A percentile compares a stretch with the other conserved stretches of the same genome.
phyloP scores from a whole-genome alignment of 176 grass and related monocot species.

The Tillandsia leiboldiana region DNA sequence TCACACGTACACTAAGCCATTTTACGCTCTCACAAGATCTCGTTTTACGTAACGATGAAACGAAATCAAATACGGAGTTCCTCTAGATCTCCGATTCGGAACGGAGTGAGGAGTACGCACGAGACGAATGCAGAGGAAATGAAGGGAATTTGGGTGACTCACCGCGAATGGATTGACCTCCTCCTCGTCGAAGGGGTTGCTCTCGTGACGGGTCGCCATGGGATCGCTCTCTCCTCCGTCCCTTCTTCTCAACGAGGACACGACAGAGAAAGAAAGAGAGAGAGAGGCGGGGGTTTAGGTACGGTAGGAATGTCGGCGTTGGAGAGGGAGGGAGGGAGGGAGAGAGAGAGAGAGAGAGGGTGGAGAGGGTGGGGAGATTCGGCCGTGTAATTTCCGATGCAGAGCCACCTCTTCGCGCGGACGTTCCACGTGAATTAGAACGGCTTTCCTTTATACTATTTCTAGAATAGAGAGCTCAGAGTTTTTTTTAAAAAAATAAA shows the following conservation, averaged over 20 bases:
- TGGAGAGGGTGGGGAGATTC: no score
- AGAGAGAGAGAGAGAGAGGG: no score
- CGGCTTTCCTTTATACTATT: no score
- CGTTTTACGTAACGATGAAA: not conserved
- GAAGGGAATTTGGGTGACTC: slow-evolving; percentile 6
- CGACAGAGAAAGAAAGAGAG: slow-evolving; percentile 2
- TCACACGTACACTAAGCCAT: not conserved
- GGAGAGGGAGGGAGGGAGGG: no score
- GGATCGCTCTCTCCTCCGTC: not conserved
- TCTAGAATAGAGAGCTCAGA: no score
- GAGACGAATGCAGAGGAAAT: not conserved
- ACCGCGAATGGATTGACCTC: slow-evolving; percentile 97
- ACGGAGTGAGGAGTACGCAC: not conserved
- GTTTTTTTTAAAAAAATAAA: no score
- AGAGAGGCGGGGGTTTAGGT: not conserved
- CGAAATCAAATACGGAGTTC: not conserved
- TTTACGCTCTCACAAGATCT: not conserved
- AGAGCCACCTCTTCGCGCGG: no score
- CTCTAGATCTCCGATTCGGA: not conserved
- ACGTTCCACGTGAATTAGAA: no score
- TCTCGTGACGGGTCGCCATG: slow-evolving; percentile 80
- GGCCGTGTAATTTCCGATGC: no score
- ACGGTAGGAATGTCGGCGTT: no score
- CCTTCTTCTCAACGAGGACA: not conserved
- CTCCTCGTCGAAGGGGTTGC: slow-evolving; percentile 92